A percentile compares a stretch with the other conserved stretches of the same genome.
Evolutionary conservation across 495 filamentous ascomycete genomes (phyloP).

Genomic region (Apodospora peruviana): DNA sequence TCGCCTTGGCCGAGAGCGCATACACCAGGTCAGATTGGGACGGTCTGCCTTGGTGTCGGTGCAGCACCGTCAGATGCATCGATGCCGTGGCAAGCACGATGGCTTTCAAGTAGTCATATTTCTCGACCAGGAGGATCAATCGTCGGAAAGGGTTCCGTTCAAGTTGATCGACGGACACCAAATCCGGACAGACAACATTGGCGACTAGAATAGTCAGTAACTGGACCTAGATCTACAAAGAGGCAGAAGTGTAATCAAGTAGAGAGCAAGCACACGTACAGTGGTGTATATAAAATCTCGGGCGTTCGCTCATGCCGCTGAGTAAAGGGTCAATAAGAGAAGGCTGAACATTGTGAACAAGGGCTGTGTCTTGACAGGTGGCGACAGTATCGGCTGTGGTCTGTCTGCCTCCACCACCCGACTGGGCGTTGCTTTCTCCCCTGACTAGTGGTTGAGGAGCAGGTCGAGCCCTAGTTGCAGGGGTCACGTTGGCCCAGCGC

Average conservation of each 20-base stretch:
- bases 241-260: not conserved
- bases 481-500: constrained; percentile 28
- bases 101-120: constrained; percentile 41
- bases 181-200: constrained; percentile 45
- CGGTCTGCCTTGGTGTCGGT: constrained; percentile 17
- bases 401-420: not conserved
- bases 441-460: constrained; percentile 1
- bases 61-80: constrained; percentile 44
- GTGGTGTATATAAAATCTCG: constrained; percentile 46
- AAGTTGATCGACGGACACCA: constrained; percentile 45
- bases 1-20: constrained; percentile 44
- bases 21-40: constrained; percentile 32
- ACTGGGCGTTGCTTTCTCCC: not conserved
- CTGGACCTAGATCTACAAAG: no score
- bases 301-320: constrained; percentile 25
- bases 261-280: constrained; percentile 27
- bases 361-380: not conserved
- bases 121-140: constrained; percentile 40
- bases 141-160: constrained; percentile 46
- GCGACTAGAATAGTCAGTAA: constrained; percentile 32
- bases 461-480: no score
- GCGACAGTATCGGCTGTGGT: not conserved
- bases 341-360: no score
- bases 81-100: constrained; percentile 51
- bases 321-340: constrained; percentile 35